Evolutionary conservation across 2,329 filamentous ascomycete species (phyloP).

Genomic region (Beauveria rudraprayagi): DNA sequence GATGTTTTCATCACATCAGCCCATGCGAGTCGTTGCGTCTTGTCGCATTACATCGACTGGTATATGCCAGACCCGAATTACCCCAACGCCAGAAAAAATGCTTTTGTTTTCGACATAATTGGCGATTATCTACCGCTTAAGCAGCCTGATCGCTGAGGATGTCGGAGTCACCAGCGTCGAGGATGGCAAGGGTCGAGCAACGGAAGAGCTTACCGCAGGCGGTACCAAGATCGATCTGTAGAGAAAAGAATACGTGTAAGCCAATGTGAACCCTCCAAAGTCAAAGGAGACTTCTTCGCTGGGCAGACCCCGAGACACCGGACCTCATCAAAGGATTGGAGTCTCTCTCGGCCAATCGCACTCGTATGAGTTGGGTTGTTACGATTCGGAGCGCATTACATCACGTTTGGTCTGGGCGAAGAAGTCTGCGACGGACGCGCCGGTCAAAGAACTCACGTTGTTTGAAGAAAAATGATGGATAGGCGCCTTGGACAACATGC

Average conservation of each 20-base stretch:
- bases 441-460: slow-evolving; percentile 70
- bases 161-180: slow-evolving; percentile 97
- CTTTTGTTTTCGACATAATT: slow-evolving; percentile 8
- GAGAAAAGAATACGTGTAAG: slow-evolving; percentile 41
- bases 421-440: slow-evolving; percentile 19
- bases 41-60: slow-evolving; percentile 28
- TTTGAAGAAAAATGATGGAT: slow-evolving; percentile 98
- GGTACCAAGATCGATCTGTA: slow-evolving; percentile 94
- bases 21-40: slow-evolving; percentile 21
- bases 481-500: slow-evolving; percentile 85
- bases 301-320: slow-evolving; percentile 49
- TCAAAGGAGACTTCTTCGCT: slow-evolving; percentile 81
- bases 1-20: slow-evolving; percentile 3
- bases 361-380: slow-evolving; percentile 6
- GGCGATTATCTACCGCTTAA: slow-evolving; percentile 31
- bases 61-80: slow-evolving; percentile 30
- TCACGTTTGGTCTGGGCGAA: slow-evolving; percentile 14
- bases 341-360: slow-evolving; percentile 9
- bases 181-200: slow-evolving; percentile 92
- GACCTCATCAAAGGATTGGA: not conserved
- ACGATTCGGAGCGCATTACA: slow-evolving; percentile 12
- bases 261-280: slow-evolving; percentile 77
- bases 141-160: slow-evolving; percentile 74
- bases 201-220: slow-evolving; percentile 99
- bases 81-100: slow-evolving; percentile 34